Evolutionary conservation across 2,329 filamentous ascomycete genomes (phyloP), one percentile per base, ranked within the genome.

Genomic region (Ophiostoma ips): DNA sequence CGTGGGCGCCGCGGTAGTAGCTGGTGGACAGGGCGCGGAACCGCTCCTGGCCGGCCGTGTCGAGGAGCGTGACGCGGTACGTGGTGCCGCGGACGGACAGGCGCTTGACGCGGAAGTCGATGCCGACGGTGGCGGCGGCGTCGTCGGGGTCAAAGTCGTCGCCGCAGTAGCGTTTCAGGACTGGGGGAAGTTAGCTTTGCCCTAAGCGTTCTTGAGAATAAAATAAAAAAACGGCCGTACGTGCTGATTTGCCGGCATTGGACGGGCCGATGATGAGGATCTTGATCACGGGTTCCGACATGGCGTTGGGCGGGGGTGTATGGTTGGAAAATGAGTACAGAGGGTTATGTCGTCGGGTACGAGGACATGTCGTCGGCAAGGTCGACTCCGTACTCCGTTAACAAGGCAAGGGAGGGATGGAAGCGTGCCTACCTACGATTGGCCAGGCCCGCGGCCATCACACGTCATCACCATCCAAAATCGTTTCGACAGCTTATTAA

Each of bases 51-150:
- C 68, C 68, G 43, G 68, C 68, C 65, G 71, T 73, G 53, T 74
- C 71, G 55, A 77, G 73, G 47, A 77, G 67, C 43, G 72, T 74
- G 19, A 77, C 58, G 24, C 71, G 66, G 55, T 75, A 76, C 4
- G 68, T 65, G 57, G 70, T 71, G 37, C 71, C 72, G 46, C 69
- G 68, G 50, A 77, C 68, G 13, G 69, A 70, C 35, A 77, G 63
- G 46, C 68, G 75, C 57, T 77, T 77, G 56, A 69, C 66, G 75
- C 75, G 73, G 61, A 73, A 76, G 57, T 77, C 74, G 53, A 77
- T 73, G 30, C 73, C 74, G 55, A 77, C 76, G 3, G 74, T 77
- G 6, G 74, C 72, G 7, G 72, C 70, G 4, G 71, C 70, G 34
- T 66, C 69, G 58, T 76, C 72, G 5, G 71, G 68, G 52, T 77